Base-by-base conservation (phyloP, 2,329 filamentous ascomycete species). In the Penicillium sp. region DNA sequence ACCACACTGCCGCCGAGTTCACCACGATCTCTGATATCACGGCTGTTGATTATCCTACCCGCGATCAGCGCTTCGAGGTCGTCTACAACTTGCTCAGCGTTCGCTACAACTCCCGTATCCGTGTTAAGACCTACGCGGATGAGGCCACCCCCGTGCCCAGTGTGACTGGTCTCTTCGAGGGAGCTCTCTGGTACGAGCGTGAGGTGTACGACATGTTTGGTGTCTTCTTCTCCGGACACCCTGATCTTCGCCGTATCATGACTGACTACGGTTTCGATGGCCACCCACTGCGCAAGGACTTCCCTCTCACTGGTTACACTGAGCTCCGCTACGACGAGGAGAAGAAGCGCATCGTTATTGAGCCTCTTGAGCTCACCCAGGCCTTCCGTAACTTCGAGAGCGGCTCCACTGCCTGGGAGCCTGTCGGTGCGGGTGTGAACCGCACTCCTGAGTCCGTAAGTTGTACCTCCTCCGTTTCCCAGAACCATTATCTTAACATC, bases 231-330 rank as follows among this genome's bases (percentile, higher is more conserved):
- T 80, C 86, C 46, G 89, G 87, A 55, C 93, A 99, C 77, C 93
- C 93, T 33, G 95, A 99, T 76, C 79, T 99, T 63, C 84, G 93
- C 71, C 84, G 93, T 62, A 97, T 99, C 76, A 95, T 99, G 92
- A 99, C 93, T 59, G 93, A 99, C 72, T 99, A 99, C 72, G 93
- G 93, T 45, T 99, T 99, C 67, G 95, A 99, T 72, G 93, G 93
- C 45, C 93, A 99, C 76, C 93, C 93, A 35, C 77, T 99, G 68
- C 83, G 95, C 68, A 99, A 99, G 78, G 93, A 99, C 70, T 99
- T 99, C 77, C 93, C 93, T 18, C 76, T 99, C 70, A 96, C 93
- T 2, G 93, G 93, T 40, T 99, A 99, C 78, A 99, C 93, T 29
- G 95, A 99, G 77, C 87, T 99, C 61, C 82, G 93, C 67, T 99